Evolutionary conservation across 257 asterid species (phyloP), one percentile per base, ranked within the genome.

Genomic region (Solanum arcanum): DNA sequence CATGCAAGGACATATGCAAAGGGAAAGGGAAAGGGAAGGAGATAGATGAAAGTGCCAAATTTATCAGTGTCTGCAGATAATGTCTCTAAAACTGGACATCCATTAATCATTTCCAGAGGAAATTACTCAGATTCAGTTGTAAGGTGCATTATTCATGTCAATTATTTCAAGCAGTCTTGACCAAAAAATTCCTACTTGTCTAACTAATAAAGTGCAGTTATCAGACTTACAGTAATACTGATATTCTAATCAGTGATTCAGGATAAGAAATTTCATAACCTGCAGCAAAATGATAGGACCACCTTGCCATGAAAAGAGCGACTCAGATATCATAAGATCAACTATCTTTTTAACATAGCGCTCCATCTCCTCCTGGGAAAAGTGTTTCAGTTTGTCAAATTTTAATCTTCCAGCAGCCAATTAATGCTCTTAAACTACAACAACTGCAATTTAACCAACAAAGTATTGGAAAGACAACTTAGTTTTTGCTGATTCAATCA

Each of bases 231-330:
- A 18, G 88, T 37, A 85, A 78, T 16, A 85, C 64, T 35, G 66
- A 86, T 46, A 72, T 5, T 59, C 56, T 60, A 33, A 68, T 83
- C 39, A 84, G 80, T 46, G 66, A 89, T 75, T 83, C 77, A 83
- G 87, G 76, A 62, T 84, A 89, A 37, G 87, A 87, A 80, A 21
- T 73, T 80, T 46, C 85, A 86, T 85, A 75, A 96, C 98, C 99
- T 95, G 98, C 93, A 94, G 77, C 92, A 95, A 68, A 88, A 96
- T 94, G 89, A 96, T 90, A 33, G 99, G 99, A 87, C 99, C 98
- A 88, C 99, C 98, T 92, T 96, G 98, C 98, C 98, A 96, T 13
- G 96, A 93, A 91, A 94, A 95, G 87, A 96, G 98, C 33, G 93
- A 92, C 89, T 94, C 95, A 73, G 90, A 92, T 41, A 88, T 93